A percentile compares a stretch with the other conserved stretches of the same genome.
phyloP scores from a whole-genome alignment of 2,329 filamentous ascomycete genomes.

The Beauveria asiatica region DNA sequence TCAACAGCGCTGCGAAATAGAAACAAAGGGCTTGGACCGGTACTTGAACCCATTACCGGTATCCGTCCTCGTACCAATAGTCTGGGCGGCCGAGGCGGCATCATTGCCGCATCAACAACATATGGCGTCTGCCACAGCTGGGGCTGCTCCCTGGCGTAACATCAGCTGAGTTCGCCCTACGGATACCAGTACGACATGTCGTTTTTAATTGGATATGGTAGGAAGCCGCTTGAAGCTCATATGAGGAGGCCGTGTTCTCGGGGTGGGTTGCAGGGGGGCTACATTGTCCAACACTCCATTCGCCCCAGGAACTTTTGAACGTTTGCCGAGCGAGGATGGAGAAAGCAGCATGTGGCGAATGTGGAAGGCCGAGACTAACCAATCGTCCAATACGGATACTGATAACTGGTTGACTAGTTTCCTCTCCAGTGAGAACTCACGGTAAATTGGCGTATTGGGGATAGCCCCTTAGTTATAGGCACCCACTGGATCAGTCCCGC shows the following conservation, averaged over 20 bases:
- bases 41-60: not conserved
- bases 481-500: no score
- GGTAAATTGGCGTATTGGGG: not conserved
- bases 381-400: not conserved
- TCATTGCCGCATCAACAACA: no score
- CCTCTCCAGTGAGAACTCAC: not conserved
- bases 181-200: not conserved
- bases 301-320: not conserved
- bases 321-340: not conserved
- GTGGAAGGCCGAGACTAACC: not conserved
- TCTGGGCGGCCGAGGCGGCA: no score
- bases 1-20: not conserved
- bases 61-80: no score
- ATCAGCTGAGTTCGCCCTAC: not conserved
- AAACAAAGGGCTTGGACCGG: not conserved
- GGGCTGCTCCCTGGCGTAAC: not conserved
- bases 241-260: not conserved
- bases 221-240: not conserved
- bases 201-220: not conserved
- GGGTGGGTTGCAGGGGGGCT: not conserved
- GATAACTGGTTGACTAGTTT: not conserved
- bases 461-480: no score
- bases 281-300: no score
- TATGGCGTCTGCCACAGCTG: no score
- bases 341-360: not conserved